Evolutionary conservation across 805 yeast species (phyloP).

Genomic region (Saturnispora zaruensis): DNA sequence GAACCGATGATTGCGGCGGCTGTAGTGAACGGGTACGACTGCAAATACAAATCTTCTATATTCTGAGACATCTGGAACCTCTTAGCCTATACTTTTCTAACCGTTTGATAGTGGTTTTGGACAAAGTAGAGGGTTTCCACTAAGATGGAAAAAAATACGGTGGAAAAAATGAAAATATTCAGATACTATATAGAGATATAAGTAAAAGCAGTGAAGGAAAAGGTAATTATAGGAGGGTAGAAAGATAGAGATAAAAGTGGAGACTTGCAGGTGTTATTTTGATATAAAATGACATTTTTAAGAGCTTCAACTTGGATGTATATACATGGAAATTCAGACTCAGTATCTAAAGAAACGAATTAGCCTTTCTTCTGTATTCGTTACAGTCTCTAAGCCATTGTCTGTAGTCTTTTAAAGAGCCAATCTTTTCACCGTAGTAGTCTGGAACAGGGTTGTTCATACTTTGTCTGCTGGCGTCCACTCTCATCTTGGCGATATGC

Average conservation of each 20-base stretch:
- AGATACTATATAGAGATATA: background rate
- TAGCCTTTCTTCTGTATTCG: constrained; percentile 76
- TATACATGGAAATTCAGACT: background rate
- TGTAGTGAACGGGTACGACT: constrained; percentile 76
- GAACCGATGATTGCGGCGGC: constrained; percentile 88
- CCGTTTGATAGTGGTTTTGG: background rate
- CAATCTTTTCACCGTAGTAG: constrained; percentile 93
- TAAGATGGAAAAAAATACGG: background rate
- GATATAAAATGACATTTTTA: no score
- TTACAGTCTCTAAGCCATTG: constrained; percentile 96
- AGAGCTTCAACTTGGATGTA: background rate
- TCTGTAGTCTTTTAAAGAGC: constrained; percentile 75
- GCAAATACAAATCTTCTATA: constrained; percentile 51
- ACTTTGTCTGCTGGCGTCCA: constrained; percentile 85
- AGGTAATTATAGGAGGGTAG: background rate
- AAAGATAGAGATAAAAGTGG: background rate
- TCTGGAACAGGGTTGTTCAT: constrained; percentile 96
- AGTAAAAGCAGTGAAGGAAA: background rate
- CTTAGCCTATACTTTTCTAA: background rate
- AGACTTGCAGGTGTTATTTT: background rate
- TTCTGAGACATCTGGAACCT: constrained; percentile 6
- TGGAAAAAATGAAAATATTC: background rate
- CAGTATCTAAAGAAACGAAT: constrained; percentile 49
- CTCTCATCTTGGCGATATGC: constrained; percentile 70
- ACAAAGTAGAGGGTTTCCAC: background rate